Evolutionary conservation across 2,329 filamentous ascomycete genomes (phyloP).

Genomic region (Aspergillus felis): DNA sequence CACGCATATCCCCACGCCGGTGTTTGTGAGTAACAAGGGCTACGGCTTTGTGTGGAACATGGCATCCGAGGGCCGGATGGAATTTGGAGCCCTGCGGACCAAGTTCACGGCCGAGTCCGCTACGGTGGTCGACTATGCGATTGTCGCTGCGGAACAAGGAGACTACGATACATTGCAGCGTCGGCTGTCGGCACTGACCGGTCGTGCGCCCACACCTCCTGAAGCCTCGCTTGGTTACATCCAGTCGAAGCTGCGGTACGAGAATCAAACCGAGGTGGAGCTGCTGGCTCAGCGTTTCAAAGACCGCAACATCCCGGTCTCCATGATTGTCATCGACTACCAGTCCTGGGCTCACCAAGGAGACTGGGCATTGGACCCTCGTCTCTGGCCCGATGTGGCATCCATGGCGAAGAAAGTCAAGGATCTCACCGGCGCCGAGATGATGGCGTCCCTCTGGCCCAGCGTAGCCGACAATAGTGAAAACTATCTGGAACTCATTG

Average conservation of each 20-base stretch:
- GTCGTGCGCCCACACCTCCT: conserved; percentile 58
- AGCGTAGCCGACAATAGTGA: conserved; percentile 55
- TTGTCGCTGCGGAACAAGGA: conserved; percentile 48
- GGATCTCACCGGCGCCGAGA: conserved; percentile 51
- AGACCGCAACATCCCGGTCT: conserved; percentile 52
- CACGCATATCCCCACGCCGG: conserved; percentile 59
- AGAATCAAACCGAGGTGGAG: conserved; percentile 59
- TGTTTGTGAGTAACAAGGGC: conserved; percentile 54
- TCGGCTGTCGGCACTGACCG: conserved; percentile 52
- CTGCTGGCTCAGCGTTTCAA: conserved; percentile 55
- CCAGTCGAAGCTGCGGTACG: conserved; percentile 62
- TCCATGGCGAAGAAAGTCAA: conserved; percentile 58
- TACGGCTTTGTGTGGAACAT: conserved; percentile 65
- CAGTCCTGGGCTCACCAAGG: conserved; percentile 63
- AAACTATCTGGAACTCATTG: conserved; percentile 58
- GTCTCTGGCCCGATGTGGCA: conserved; percentile 60
- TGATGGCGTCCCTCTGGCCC: conserved; percentile 66
- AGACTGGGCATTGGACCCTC: conserved; percentile 61
- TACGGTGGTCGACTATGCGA: conserved; percentile 56
- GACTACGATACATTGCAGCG: conserved; percentile 52
- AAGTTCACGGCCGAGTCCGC: conserved; percentile 56
- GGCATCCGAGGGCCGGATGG: conserved; percentile 54
- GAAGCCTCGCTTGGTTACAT: conserved; percentile 63
- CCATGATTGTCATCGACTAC: conserved; percentile 61
- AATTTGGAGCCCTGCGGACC: conserved; percentile 56